Base-by-base conservation (phyloP, 164 flowering plant species). In the Vitis cinerea region DNA sequence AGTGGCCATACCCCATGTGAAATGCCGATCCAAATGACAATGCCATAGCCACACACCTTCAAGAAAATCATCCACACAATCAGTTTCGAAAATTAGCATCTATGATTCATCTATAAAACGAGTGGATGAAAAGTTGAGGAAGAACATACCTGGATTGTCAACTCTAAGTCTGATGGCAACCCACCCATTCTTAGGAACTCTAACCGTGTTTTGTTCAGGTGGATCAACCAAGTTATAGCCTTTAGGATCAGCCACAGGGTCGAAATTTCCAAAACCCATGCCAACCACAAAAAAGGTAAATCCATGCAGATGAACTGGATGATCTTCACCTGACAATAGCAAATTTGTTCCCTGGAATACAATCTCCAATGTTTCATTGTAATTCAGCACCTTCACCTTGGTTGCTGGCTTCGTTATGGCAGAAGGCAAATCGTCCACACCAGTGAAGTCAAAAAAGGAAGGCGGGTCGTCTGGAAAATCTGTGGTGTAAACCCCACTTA, bases 221-320 rank as follows among this genome's bases (percentile, higher is more conserved):
- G 76, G 76, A 63, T 73, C 76, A 7, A 62, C 58, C 54, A 68
- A 30, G 15, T 73, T 73, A 31, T 67, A 73, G 0, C 44, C 4
- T 12, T 54, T 17, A 0, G 76, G 76, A 6, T 51, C 47, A 23
- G 65, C 60, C 16, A 15, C 31, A 1, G 23, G 17, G 61, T 73
- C 58, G 61, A 73, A 73, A 61, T 67, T 73, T 2, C 75, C 71
- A 11, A 5, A 57, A 23, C 75, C 78, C 29, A 13, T 16, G 6
- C 72, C 74, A 16, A 71, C 62, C 55, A 67, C 47, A 30, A 50
- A 67, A 64, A 73, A 71, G 64, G 66, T 66, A 17, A 8, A 59
- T 11, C 75, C 75, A 55, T 74, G 77, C n/a, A 73, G 64, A 68
- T 73, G 75, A 31, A 74, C 67, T 1, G 81, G 72, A 44, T 74